Base-by-base conservation (phyloP, 2,329 filamentous ascomycete genomes). In the Ophiocordyceps camponoti-saundersi region DNA sequence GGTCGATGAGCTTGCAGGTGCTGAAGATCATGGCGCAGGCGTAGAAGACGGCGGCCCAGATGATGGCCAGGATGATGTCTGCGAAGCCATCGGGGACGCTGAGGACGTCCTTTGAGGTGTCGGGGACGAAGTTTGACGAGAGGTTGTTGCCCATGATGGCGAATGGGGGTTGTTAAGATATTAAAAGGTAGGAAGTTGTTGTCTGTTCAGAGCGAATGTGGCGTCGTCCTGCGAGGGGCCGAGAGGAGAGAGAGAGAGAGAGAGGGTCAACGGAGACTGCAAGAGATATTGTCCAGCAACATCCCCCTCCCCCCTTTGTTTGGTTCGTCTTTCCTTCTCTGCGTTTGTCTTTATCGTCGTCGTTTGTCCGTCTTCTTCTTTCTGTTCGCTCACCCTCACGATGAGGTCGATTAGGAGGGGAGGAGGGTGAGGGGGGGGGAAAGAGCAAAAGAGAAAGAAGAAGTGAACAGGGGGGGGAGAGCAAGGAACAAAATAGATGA, bases 1-100 rank as follows among this genome's bases (percentile, higher is more conserved):
- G 62, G 50, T 64, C 61, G 51, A 68, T 51, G 47, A 69, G 59
- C n/a, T 55, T 56, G 55, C 64, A 61, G 29, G 65, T 65, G 49
- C 59, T 64, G 53, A 61, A 67, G 53, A 69, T 63, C 58, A 66
- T 65, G 56, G 60, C 64, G 49, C 61, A 60, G 45, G 47, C 57
- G 55, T 68, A 67, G 36, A 65, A 49, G 5, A 57, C 56, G 23
- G 54, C 46, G 7, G 48, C 56, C 65, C 65, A 68, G 50, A 61
- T 52, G 44, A 61, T 46, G 44, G 51, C 60, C 49, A 67, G 49
- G 30, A 62, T 51, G 46, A 65, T 57, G 51, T 57, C 56, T 39
- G 57, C 51, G 34, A 43, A 29, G 32, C 50, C 48, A 46, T 69
- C 66, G 18, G 53, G 11, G 2, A 57, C 55, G 41, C 58, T 57